A percentile compares a stretch with the other conserved stretches of the same genome.
Evolutionary conservation across 1,139 yeast genomes (phyloP).

Genomic region (Lizanozyma gosingica): DNA sequence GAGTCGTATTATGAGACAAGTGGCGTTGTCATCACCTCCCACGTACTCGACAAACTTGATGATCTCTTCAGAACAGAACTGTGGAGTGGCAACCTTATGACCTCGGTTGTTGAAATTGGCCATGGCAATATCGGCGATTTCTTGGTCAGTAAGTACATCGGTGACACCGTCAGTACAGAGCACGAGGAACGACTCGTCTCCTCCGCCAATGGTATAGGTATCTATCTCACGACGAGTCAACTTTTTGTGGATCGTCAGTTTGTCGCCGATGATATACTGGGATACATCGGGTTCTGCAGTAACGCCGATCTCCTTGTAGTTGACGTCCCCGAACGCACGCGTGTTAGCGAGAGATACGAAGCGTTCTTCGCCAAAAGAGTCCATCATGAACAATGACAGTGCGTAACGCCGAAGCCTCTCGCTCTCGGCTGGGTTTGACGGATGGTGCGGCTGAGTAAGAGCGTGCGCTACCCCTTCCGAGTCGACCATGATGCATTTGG

Average conservation of each 20-base stretch:
- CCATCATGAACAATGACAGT: constrained; percentile 73
- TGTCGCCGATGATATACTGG: constrained; percentile 55
- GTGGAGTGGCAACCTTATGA: constrained; percentile 69
- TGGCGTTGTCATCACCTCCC: constrained; percentile 93
- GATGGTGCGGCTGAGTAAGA: constrained; percentile 77
- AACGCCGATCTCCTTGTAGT: constrained; percentile 75
- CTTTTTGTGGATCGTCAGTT: constrained; percentile 21
- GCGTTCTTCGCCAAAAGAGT: constrained; percentile 89
- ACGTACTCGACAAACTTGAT: constrained; percentile 75
- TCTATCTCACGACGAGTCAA: constrained; percentile 30
- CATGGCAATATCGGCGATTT: constrained; percentile 78
- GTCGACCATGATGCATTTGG: constrained; percentile 78
- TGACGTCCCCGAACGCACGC: constrained; percentile 82
- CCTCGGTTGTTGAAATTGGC: constrained; percentile 63
- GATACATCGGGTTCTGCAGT: constrained; percentile 87
- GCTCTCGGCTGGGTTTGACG: constrained; percentile 73
- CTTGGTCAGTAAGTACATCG: constrained; percentile 76
- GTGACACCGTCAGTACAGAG: constrained; percentile 85
- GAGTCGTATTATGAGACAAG: constrained; percentile 71
- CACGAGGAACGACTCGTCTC: constrained; percentile 75
- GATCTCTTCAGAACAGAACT: constrained; percentile 76
- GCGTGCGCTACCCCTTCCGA: constrained; percentile 70
- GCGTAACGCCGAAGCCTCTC: constrained; percentile 60
- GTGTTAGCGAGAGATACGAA: constrained; percentile 85
- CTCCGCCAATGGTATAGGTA: constrained; percentile 45